Percentiles rank a stretch among this genome's conserved stretches.
Evolutionary conservation across 1,139 yeast genomes (phyloP).

Genomic region (Casaregolazyma suthepensis): DNA sequence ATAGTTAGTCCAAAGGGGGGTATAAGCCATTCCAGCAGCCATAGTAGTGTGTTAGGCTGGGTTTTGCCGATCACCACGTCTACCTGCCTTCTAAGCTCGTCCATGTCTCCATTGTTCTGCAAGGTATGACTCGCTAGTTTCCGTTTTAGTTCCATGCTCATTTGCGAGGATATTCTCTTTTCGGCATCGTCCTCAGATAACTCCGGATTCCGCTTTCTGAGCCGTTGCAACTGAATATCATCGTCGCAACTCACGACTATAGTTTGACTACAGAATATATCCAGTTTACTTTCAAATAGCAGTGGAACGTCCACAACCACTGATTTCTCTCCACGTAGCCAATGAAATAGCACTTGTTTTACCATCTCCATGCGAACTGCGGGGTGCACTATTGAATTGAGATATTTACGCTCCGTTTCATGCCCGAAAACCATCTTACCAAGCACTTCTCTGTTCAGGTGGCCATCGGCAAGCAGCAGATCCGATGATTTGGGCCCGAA

Average conservation of each 20-base stretch:
- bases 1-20: slow-evolving; percentile 60
- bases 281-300: slow-evolving; percentile 72
- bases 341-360: slow-evolving; percentile 51
- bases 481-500: slow-evolving; percentile 54
- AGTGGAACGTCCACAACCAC: slow-evolving; percentile 87
- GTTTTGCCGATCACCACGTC: slow-evolving; percentile 42
- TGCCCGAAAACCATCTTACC: slow-evolving; percentile 78
- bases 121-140: slow-evolving; percentile 60
- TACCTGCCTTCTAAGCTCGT: slow-evolving; percentile 44
- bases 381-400: slow-evolving; percentile 84
- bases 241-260: slow-evolving; percentile 62
- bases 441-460: slow-evolving; percentile 56
- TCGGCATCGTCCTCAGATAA: slow-evolving; percentile 60
- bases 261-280: slow-evolving; percentile 63
- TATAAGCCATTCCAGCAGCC: slow-evolving; percentile 40
- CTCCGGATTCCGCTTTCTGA: slow-evolving; percentile 61
- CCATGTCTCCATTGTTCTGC: slow-evolving; percentile 53
- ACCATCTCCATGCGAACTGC: slow-evolving; percentile 70
- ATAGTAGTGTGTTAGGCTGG: slow-evolving; percentile 41
- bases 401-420: slow-evolving; percentile 38
- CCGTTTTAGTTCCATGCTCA: slow-evolving; percentile 56
- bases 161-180: slow-evolving; percentile 70
- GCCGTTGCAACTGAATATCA: slow-evolving; percentile 54
- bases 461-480: slow-evolving; percentile 44
- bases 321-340: slow-evolving; percentile 44